Percentiles rank a stretch among this genome's conserved stretches.
These are phyloP conservation scores for Pezizomycotina sp. DNA, from an alignment of 2,329 filamentous ascomycete genomes.

Conservation along the genomic window DNA sequence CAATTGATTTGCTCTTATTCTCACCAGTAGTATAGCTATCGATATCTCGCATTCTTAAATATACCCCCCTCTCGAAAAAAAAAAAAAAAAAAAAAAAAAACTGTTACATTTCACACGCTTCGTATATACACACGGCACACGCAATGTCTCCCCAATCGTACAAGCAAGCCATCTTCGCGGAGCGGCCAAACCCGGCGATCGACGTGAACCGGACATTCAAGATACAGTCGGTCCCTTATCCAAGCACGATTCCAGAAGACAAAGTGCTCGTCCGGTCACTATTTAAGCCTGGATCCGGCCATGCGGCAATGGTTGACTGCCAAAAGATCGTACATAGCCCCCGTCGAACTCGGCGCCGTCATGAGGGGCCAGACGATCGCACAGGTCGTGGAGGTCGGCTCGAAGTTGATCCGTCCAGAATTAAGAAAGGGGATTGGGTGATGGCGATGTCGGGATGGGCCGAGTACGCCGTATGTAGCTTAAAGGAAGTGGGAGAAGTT, in stretches of 20 bases:
- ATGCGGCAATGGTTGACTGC: conserved; percentile 56
- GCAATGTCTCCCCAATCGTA: conserved; percentile 27
- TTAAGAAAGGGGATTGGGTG: conserved; percentile 43
- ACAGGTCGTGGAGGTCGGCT: conserved; percentile 38
- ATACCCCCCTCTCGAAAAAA: no score
- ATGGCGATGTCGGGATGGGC: conserved; percentile 45
- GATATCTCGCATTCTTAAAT: no score
- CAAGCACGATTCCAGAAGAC: conserved; percentile 36
- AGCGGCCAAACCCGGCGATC: conserved; percentile 45
- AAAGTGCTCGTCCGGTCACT: conserved; percentile 44
- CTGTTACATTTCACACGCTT: no score
- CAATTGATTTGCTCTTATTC: no score
- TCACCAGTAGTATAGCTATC: no score
- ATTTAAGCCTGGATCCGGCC: conserved; percentile 55
- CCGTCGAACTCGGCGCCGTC: conserved; percentile 48
- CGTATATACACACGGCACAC: no score
- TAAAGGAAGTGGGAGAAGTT: conserved; percentile 35
- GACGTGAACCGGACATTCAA: conserved; percentile 50
- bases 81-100: no score
- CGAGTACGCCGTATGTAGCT: conserved; percentile 44
- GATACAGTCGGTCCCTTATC: conserved; percentile 35
- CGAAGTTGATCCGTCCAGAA: conserved; percentile 36
- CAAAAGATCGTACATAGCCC: conserved; percentile 47
- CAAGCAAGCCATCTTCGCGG: conserved; percentile 41
- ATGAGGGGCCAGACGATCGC: conserved; percentile 50